These are phyloP conservation scores for Aphanomyces cochlioides DNA, from an alignment of 352 stramenopile species.

Conservation along the genomic window DNA sequence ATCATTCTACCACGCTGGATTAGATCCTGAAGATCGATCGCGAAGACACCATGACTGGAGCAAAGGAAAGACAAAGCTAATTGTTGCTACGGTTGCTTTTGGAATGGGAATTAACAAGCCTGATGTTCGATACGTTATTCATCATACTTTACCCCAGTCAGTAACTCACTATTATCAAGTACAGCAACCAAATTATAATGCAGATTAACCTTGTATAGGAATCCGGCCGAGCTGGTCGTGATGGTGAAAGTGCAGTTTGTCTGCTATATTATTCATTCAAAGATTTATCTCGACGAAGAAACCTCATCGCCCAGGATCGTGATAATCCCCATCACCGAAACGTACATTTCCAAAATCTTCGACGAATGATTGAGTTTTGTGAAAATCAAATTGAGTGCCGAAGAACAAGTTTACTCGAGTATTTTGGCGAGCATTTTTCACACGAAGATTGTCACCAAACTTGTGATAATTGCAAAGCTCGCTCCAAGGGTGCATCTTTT, in stretches of 20 bases:
- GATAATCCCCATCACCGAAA: constrained; percentile 77
- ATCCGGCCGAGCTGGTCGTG: constrained; percentile 73
- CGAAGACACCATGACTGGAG: constrained; percentile 82
- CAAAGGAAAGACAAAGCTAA: constrained; percentile 87
- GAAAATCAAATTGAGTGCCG: constrained; percentile 84
- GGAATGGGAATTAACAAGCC: constrained; percentile 89
- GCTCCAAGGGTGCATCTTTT: constrained; percentile 52
- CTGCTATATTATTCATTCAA: constrained; percentile 85
- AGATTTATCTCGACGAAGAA: constrained; percentile 43
- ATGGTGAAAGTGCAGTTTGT: constrained; percentile 77
- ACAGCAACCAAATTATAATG: neutral
- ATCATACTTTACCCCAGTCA: constrained; percentile 84
- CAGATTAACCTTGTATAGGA: constrained; percentile 40
- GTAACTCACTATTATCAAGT: constrained; percentile 90
- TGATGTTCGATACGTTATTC: constrained; percentile 86
- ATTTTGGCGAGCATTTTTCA: constrained; percentile 86
- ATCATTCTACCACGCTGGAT: constrained; percentile 77
- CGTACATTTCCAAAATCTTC: constrained; percentile 77
- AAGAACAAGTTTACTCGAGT: constrained; percentile 76
- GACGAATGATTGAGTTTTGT: constrained; percentile 83
- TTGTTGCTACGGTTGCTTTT: constrained; percentile 84
- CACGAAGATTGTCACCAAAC: constrained; percentile 65
- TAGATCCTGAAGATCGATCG: constrained; percentile 72
- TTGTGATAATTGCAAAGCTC: constrained; percentile 87
- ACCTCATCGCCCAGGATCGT: constrained; percentile 54